Conservation (phyloP, 2,329 filamentous ascomycete species). For the Spiromastix sp. region DNA sequence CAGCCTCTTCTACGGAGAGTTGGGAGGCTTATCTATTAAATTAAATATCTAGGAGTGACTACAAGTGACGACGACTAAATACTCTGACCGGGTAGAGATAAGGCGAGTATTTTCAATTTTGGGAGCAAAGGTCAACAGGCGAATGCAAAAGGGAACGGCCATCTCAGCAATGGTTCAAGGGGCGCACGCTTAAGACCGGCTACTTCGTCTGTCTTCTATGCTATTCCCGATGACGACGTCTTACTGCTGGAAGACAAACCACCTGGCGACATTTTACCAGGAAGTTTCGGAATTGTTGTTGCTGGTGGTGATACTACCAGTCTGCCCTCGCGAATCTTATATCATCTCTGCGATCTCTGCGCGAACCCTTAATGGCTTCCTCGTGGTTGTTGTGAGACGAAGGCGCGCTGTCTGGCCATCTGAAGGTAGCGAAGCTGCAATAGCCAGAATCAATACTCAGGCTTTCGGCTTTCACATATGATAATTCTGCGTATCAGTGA, state of each 20-base stretch:
- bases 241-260: slow-evolving; percentile 1
- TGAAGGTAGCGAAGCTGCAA: slow-evolving; percentile 1
- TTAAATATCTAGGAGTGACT: background rate
- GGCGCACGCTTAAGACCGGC: background rate
- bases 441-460: background rate
- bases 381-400: background rate
- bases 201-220: slow-evolving; percentile 2
- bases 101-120: background rate
- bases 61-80: background rate
- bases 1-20: slow-evolving; percentile 1
- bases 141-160: background rate
- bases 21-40: background rate
- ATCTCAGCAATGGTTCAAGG: background rate
- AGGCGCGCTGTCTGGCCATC: background rate
- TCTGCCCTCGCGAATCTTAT: background rate
- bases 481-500: slow-evolving; percentile 6
- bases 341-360: slow-evolving; percentile 1
- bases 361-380: slow-evolving; percentile 4
- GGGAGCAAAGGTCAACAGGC: background rate
- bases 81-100: background rate
- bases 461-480: background rate
- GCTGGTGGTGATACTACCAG: slow-evolving; percentile 1
- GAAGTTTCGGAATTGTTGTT: slow-evolving; percentile 1
- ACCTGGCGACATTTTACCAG: background rate
- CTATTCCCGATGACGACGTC: background rate